Conservation (phyloP, 2,329 filamentous ascomycete species). For the Phaeoacremonium minimum region DNA sequence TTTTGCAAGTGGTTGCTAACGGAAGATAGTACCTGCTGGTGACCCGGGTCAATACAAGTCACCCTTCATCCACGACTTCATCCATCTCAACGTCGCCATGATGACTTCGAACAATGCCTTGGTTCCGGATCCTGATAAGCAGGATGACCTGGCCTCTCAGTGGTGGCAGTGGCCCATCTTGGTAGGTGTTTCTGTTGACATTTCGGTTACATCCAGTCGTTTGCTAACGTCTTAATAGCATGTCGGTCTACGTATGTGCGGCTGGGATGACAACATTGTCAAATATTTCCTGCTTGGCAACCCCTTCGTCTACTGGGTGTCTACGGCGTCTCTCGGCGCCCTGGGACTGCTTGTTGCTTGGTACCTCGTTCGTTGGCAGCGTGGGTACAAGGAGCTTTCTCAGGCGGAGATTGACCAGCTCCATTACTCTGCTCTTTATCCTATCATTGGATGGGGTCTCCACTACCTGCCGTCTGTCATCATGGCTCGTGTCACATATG, state of each 20-base stretch:
- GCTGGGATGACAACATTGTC: conserved; percentile 91
- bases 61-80: conserved; percentile 95
- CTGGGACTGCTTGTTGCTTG: conserved; percentile 71
- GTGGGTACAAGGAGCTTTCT: conserved; percentile 81
- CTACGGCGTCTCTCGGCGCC: conserved; percentile 71
- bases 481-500: conserved; percentile 98
- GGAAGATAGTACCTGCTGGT: conserved; percentile 67
- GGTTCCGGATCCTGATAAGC: conserved; percentile 96
- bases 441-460: conserved; percentile 87
- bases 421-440: conserved; percentile 90
- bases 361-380: conserved; percentile 94
- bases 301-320: conserved; percentile 93
- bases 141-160: conserved; percentile 92
- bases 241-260: conserved; percentile 96
- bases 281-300: conserved; percentile 99
- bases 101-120: conserved; percentile 99
- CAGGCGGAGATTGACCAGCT: conserved; percentile 84
- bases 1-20: conserved; percentile 29
- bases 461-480: conserved; percentile 95
- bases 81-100: conserved; percentile 98
- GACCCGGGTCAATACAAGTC: conserved; percentile 93
- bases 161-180: conserved; percentile 99
- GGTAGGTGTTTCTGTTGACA: conserved; percentile 1
- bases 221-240: conserved; percentile 31
- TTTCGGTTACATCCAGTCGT: not conserved